Conservation (phyloP, 2,329 filamentous ascomycete species). For the Penicillium sp. region DNA sequence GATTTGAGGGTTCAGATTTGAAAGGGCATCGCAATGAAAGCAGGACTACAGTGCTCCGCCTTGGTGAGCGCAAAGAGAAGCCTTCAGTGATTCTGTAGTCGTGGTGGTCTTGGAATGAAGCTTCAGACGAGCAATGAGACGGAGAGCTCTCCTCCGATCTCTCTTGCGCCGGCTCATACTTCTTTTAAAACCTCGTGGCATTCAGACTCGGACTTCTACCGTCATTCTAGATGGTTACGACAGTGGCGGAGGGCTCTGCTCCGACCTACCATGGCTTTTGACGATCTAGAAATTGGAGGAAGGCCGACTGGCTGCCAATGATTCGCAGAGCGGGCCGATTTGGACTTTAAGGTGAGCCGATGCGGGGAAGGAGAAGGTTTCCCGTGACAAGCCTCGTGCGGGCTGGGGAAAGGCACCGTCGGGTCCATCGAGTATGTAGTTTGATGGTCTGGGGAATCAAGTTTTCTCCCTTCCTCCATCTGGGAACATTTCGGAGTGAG, state of each 20-base stretch:
- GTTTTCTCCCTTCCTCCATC: too few relatives aligned
- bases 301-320: slow-evolving; percentile 1
- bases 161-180: not conserved
- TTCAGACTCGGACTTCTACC: not conserved
- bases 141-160: not conserved
- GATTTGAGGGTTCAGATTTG: not conserved
- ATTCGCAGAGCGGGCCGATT: slow-evolving; percentile 6
- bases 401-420: not conserved
- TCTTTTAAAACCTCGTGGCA: not conserved
- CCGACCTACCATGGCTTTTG: slow-evolving; percentile 7
- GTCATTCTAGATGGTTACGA: not conserved
- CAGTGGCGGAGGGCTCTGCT: slow-evolving; percentile 11
- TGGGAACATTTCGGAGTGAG: too few relatives aligned
- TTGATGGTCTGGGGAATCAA: too few relatives aligned
- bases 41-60: slow-evolving; percentile 19
- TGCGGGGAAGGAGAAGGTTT: slow-evolving; percentile 5
- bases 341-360: slow-evolving; percentile 4
- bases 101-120: not conserved
- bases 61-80: too few relatives aligned
- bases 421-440: too few relatives aligned
- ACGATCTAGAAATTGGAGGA: slow-evolving; percentile 2
- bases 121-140: not conserved
- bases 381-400: not conserved
- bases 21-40: not conserved
- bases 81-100: too few relatives aligned